Percentiles rank a stretch among this genome's conserved stretches.
Conservation (phyloP, 129 eudicot species). For the Pulicaria dysenterica region DNA sequence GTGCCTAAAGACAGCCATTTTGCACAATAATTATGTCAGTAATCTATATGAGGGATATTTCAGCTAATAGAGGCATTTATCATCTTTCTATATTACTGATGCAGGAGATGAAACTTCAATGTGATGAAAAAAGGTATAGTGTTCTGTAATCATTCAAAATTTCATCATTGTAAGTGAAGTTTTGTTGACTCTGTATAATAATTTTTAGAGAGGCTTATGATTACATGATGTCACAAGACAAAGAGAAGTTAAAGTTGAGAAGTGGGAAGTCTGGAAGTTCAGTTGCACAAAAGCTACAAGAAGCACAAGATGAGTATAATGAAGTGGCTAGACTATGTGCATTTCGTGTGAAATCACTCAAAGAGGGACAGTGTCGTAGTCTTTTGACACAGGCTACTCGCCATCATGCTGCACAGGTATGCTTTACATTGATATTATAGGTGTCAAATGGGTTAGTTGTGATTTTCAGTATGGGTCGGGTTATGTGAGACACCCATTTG, state of each 20-base stretch:
- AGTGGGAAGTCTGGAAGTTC: conserved; percentile 68
- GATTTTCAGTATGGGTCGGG: too few species aligned
- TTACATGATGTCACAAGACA: conserved; percentile 68
- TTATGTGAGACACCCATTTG: too few species aligned
- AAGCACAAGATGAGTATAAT: conserved; percentile 76
- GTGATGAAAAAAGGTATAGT: conserved; percentile 89
- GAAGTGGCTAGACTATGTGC: conserved; percentile 71
- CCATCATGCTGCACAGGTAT: conserved; percentile 95
- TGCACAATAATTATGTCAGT: not conserved
- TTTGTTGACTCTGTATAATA: conserved; percentile 22
- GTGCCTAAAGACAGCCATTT: too few species aligned
- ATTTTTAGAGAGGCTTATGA: conserved; percentile 74
- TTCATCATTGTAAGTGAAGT: conserved; percentile 19
- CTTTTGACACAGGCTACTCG: conserved; percentile 95
- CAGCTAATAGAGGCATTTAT: conserved; percentile 8
- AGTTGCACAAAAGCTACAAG: conserved; percentile 63
- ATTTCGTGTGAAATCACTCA: conserved; percentile 80
- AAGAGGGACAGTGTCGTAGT: conserved; percentile 91
- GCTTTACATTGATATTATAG: conserved; percentile 1
- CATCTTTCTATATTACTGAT: conserved; percentile 36
- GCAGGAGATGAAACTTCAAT: conserved; percentile 94
- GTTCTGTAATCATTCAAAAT: not conserved
- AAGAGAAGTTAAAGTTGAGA: conserved; percentile 71
- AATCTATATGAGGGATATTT: not conserved
- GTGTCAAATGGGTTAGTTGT: not conserved